phyloP scores from a whole-genome alignment of 2,329 filamentous ascomycete genomes.

The Scedosporium aurantiacum region DNA sequence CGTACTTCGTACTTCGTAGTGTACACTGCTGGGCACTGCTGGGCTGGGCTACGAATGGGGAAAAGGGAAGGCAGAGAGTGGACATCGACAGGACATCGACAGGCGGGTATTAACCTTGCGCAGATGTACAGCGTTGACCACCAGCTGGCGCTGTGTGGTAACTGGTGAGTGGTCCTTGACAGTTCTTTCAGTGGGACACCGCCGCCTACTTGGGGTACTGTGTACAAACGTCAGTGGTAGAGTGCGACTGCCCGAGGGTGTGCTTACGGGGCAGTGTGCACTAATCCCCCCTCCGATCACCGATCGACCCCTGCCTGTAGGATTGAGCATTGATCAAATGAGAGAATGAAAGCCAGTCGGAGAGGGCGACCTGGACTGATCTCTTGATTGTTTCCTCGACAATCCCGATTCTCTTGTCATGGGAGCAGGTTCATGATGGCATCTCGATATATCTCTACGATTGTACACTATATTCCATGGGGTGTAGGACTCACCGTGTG shows the following conservation, averaged over 20 bases:
- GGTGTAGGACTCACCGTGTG: neutral
- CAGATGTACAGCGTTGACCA: slow-evolving; percentile 1
- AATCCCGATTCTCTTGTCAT: too few relatives aligned
- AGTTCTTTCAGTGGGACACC: neutral
- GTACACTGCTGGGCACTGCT: too few relatives aligned
- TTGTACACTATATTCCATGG: too few relatives aligned
- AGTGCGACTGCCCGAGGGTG: neutral
- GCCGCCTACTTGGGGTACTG: neutral
- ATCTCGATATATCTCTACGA: too few relatives aligned
- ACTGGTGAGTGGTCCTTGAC: neutral
- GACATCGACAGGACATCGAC: neutral
- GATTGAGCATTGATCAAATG: too few relatives aligned
- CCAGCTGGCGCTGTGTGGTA: slow-evolving; percentile 3
- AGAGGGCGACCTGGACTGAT: neutral
- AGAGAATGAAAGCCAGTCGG: neutral
- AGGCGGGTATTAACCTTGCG: neutral
- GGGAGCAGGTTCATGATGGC: too few relatives aligned
- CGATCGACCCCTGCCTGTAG: neutral
- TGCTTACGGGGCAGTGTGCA: neutral
- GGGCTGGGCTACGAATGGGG: neutral
- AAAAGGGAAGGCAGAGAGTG: neutral
- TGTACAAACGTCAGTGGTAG: neutral
- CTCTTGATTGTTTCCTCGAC: too few relatives aligned
- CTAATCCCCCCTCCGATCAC: neutral
- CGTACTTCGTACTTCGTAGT: too few relatives aligned